phyloP scores from a whole-genome alignment of 164 flowering plant species.

The Stephania cephalantha region DNA sequence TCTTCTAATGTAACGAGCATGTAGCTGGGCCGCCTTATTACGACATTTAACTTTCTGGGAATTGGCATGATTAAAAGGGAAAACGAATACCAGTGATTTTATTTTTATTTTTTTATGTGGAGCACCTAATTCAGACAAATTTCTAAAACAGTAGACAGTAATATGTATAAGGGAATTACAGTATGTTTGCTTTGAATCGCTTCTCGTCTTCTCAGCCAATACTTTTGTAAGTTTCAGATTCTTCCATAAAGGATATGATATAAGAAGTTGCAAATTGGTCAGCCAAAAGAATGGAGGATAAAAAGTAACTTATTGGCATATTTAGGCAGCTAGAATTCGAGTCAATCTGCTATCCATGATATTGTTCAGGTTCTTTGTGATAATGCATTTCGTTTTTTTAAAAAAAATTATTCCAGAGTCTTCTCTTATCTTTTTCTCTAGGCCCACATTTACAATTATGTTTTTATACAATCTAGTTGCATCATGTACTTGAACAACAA shows the following conservation, averaged over 20 bases:
- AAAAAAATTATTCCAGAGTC: constrained; percentile 2
- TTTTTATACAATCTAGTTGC: neutral
- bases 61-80: neutral
- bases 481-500: neutral
- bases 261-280: neutral
- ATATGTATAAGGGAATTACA: neutral
- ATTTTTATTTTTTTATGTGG: neutral
- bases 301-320: constrained; percentile 1
- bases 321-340: constrained; percentile 2
- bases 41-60: neutral
- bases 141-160: neutral
- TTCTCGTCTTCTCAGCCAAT: neutral
- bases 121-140: neutral
- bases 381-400: neutral
- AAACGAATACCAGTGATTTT: neutral
- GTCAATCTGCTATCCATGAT: neutral
- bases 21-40: neutral
- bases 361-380: constrained; percentile 2
- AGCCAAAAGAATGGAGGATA: neutral
- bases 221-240: neutral
- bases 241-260: constrained; percentile 1
- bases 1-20: neutral
- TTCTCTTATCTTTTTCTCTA: neutral
- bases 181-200: neutral
- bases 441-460: neutral